phyloP scores from a whole-genome alignment of 1,284 basidiomycete genomes.

The Chondrostereum purpureum region DNA sequence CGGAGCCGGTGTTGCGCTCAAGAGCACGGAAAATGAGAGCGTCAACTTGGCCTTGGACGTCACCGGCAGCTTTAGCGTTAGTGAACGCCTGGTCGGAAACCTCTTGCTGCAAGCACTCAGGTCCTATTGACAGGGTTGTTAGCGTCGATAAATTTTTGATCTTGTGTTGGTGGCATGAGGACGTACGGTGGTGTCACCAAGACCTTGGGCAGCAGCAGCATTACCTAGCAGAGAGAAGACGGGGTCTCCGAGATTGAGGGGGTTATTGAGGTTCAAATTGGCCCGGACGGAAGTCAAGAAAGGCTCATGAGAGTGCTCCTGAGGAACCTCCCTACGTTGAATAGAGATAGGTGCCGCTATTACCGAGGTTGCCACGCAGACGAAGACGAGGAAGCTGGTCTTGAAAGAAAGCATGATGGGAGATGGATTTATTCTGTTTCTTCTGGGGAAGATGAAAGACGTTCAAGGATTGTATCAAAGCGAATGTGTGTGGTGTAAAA shows the following conservation, averaged over 20 bases:
- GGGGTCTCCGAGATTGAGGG: slow-evolving; percentile 51
- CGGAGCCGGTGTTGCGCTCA: slow-evolving; percentile 58
- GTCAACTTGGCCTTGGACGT: slow-evolving; percentile 50
- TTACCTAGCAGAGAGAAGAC: slow-evolving; percentile 62
- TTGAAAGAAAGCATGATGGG: slow-evolving; percentile 39
- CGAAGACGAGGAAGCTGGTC: slow-evolving; percentile 32
- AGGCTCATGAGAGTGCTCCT: slow-evolving; percentile 63
- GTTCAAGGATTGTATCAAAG: neutral
- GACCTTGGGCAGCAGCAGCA: slow-evolving; percentile 49
- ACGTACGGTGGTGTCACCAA: slow-evolving; percentile 46
- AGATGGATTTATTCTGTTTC: too few species aligned
- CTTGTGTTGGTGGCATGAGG: too few species aligned
- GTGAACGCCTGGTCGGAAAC: slow-evolving; percentile 65
- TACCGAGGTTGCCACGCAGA: slow-evolving; percentile 28
- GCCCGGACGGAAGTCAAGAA: slow-evolving; percentile 45
- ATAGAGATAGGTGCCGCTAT: slow-evolving; percentile 39
- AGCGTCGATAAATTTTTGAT: too few species aligned
- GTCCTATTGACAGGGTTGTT: slow-evolving; percentile 33
- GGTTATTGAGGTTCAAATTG: slow-evolving; percentile 50
- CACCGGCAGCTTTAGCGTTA: slow-evolving; percentile 57
- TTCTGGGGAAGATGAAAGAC: slow-evolving; percentile 9
- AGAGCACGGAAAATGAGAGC: slow-evolving; percentile 62
- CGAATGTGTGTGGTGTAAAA: neutral
- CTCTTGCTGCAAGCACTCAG: slow-evolving; percentile 60
- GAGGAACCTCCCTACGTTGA: slow-evolving; percentile 56